A percentile compares a stretch with the other conserved stretches of the same genome.
phyloP scores from a whole-genome alignment of 371 early-diverging fungal species.

The Syncephalastrum contaminatum region DNA sequence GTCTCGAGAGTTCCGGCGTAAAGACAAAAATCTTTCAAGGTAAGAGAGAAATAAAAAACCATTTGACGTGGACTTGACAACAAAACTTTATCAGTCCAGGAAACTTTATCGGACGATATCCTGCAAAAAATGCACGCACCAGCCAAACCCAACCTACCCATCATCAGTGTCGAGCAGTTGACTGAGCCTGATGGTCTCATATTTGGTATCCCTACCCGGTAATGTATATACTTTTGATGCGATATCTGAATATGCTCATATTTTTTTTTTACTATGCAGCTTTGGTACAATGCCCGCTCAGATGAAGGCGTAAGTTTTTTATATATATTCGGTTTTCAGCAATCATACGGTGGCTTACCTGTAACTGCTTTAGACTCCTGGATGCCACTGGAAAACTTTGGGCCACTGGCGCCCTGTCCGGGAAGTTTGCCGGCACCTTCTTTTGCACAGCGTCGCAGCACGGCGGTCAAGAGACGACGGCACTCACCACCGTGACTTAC shows the following conservation, averaged over 20 bases:
- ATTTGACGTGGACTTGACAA: neutral
- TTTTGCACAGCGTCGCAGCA: conserved; percentile 72
- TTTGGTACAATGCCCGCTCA: conserved; percentile 76
- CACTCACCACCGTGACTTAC: conserved; percentile 64
- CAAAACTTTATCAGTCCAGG: conserved; percentile 22
- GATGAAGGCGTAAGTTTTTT: conserved; percentile 54
- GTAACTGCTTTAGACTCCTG: conserved; percentile 23
- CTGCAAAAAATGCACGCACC: conserved; percentile 74
- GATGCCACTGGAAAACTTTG: conserved; percentile 78
- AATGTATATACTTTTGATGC: neutral
- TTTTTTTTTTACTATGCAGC: neutral
- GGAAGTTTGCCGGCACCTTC: conserved; percentile 76
- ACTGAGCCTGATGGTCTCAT: conserved; percentile 76
- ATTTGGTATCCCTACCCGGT: conserved; percentile 73
- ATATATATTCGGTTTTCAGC: too few species aligned
- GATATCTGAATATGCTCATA: neutral
- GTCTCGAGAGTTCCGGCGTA: conserved; percentile 57
- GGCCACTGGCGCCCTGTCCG: conserved; percentile 62
- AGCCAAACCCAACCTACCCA: conserved; percentile 60
- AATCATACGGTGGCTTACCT: neutral
- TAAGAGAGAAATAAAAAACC: conserved; percentile 6
- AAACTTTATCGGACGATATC: conserved; percentile 67
- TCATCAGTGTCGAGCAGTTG: conserved; percentile 58
- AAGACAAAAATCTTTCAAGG: conserved; percentile 67
- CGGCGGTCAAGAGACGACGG: conserved; percentile 83